These are phyloP conservation scores for Fusarium multiceps DNA, from an alignment of 2,329 filamentous ascomycete genomes.

Conservation along the genomic window DNA sequence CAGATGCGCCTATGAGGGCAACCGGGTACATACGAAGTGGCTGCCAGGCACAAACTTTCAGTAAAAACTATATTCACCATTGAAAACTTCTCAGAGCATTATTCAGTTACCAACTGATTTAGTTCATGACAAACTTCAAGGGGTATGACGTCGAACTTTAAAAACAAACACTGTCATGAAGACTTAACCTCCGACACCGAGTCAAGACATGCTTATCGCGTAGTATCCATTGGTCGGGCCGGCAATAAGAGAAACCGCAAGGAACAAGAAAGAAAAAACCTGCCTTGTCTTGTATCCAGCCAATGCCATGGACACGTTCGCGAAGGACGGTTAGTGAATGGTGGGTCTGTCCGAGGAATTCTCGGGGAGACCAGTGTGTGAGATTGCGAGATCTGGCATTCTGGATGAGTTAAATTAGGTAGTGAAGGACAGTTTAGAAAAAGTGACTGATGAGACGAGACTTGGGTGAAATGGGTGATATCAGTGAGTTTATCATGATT, in stretches of 20 bases:
- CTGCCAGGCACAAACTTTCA: not conserved
- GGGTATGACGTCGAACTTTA: slow-evolving; percentile 20
- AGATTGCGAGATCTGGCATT: slow-evolving; percentile 29
- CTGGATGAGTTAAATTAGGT: slow-evolving; percentile 4
- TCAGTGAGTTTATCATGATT: slow-evolving; percentile 29
- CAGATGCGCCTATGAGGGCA: slow-evolving; percentile 31
- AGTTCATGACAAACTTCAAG: not conserved
- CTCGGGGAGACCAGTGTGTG: slow-evolving; percentile 24
- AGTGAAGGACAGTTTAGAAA: not conserved
- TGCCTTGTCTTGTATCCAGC: slow-evolving; percentile 25
- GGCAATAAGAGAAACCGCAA: slow-evolving; percentile 26
- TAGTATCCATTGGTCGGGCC: slow-evolving; percentile 24
- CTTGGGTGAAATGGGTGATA: not conserved
- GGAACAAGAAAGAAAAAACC: slow-evolving; percentile 16
- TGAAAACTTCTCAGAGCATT: not conserved
- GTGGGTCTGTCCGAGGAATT: slow-evolving; percentile 45
- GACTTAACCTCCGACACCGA: slow-evolving; percentile 19
- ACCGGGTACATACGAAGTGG: not conserved
- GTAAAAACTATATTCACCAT: not conserved
- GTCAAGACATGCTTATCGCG: slow-evolving; percentile 32
- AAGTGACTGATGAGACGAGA: slow-evolving; percentile 27
- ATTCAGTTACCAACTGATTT: not conserved
- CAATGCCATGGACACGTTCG: slow-evolving; percentile 44
- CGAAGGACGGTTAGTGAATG: slow-evolving; percentile 40
- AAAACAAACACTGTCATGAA: slow-evolving; percentile 1